Base-by-base conservation (phyloP, 345 rosid species). In the Citrus medica region DNA sequence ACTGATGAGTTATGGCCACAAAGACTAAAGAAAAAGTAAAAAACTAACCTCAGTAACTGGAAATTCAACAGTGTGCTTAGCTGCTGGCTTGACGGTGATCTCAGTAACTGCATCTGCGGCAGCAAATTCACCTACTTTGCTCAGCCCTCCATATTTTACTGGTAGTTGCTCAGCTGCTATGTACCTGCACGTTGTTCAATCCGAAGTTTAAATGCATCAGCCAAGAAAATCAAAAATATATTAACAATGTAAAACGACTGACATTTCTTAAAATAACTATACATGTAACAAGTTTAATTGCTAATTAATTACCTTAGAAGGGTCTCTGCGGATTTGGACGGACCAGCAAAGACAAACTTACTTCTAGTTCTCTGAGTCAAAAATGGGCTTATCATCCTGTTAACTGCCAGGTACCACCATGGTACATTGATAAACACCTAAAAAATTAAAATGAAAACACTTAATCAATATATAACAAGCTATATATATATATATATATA, bases 351-450 rank as follows among this genome's bases (percentile, higher is more conserved):
- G 22, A 93, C 95, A 82, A 93, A 91, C 86, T 94, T 94, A 87
- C 93, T 93, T 77, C 87, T 92, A 30, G 98, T 93, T 86, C 97
- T 93, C 59, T 92, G 97, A 3, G 98, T 92, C 79, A 94, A 81
- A 80, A 94, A 93, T 22, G 97, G 93, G 78, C 89, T 90, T 35
- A 94, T 86, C 91, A 92, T 87, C 48, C 82, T 88, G 81, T 93
- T 87, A 81, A 88, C 92, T 9, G 97, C 97, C 64, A 93, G 84
- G 84, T 94, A 94, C 98, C 98, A 94, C 98, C 98, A 94, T 46
- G 97, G 97, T 9, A 94, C 98, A 81, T 94, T 94, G 82, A 94
- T 88, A 77, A 93, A 91, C 77, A 94, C 85, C 98, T 94, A 19
- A 46, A 75, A 55, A 27, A 38, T 14, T 9, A 55, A 40, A 17